Evolutionary conservation across 1,284 basidiomycete genomes (phyloP), one percentile per base, ranked within the genome.

Genomic region (Ceratorhiza oryzae-sativae): DNA sequence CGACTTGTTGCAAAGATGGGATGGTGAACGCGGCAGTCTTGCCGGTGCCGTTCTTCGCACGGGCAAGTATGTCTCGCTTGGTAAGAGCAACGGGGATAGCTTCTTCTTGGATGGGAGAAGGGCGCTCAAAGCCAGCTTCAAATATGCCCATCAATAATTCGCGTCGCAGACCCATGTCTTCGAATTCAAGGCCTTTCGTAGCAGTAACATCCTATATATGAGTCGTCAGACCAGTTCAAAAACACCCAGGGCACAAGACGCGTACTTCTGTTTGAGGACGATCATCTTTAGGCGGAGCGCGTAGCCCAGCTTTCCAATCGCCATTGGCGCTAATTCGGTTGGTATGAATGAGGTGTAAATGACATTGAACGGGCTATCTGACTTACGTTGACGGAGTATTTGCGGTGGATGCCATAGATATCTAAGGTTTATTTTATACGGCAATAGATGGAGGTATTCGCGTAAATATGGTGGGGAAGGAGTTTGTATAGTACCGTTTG

Each of bases 11-110:
- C 73, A 99, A 88, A 72, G 94, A 88, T 48, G 97, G 97, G 80
- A 99, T 98, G 81, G 97, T 93, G 85, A 99, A 99, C 41, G 97
- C 96, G 25, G 95, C 97, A 42, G 97, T 99, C 87, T 98, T 95
- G 71, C 95, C 95, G 1, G 94, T 96, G 72, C 92, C 92, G 78
- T 93, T 94, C 85, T 94, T 93, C 63, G 92, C 92, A 77, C 89
- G 93, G 76, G 95, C 96, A 73, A 99, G 91, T 77, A 98, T 84
- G 81, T 98, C 96, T 78, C 93, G 90, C 78, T 90, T 91, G 71
- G 90, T 88, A 77, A 96, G 88, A 25, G 94, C 93, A 76, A 93
- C 87, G 71, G 94, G 94, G 77, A 96, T 95, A 71, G 94, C 91
- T 84, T 98, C 95, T 87, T 99, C 97, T 85, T 99, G 97, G 80